Percentiles rank a stretch among this genome's conserved stretches.
Conservation (phyloP, 768 basidiomycete genomes). For the Pleurotus tuoliensis region DNA sequence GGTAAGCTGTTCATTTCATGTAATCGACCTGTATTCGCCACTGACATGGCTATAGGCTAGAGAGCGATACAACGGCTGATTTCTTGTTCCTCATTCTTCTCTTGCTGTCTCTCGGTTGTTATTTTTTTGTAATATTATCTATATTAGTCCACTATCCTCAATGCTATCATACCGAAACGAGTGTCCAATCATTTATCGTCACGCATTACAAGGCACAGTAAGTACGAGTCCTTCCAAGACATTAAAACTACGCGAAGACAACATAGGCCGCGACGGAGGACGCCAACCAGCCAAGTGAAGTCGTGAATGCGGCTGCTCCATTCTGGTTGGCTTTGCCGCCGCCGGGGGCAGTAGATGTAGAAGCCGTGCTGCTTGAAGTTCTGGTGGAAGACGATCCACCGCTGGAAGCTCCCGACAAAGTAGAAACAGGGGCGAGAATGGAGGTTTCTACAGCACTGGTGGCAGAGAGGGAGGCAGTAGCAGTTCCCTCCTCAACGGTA, state of each 20-base stretch:
- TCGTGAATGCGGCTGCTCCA: neutral
- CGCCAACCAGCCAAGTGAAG: neutral
- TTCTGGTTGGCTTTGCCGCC: neutral
- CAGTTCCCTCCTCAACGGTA: conserved; percentile 65
- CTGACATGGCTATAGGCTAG: conserved; percentile 22
- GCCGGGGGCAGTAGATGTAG: neutral
- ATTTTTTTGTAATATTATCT: neutral
- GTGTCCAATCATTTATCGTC: neutral
- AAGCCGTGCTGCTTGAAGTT: neutral
- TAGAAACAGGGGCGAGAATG: conserved; percentile 35
- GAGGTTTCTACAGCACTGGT: conserved; percentile 68
- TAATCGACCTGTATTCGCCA: neutral
- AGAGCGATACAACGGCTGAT: conserved; percentile 26
- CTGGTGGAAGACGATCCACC: neutral
- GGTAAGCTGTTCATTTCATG: conserved; percentile 32
- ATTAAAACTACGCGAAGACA: neutral
- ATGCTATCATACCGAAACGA: neutral
- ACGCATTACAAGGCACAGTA: no score
- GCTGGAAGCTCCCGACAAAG: neutral
- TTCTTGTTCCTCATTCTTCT: neutral
- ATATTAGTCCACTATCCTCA: neutral
- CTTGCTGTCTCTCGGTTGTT: neutral
- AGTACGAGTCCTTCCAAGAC: neutral
- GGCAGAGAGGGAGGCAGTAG: conserved; percentile 44
- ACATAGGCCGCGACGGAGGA: neutral